Conservation (phyloP, 768 basidiomycete species). For the Trametes cingulata region DNA sequence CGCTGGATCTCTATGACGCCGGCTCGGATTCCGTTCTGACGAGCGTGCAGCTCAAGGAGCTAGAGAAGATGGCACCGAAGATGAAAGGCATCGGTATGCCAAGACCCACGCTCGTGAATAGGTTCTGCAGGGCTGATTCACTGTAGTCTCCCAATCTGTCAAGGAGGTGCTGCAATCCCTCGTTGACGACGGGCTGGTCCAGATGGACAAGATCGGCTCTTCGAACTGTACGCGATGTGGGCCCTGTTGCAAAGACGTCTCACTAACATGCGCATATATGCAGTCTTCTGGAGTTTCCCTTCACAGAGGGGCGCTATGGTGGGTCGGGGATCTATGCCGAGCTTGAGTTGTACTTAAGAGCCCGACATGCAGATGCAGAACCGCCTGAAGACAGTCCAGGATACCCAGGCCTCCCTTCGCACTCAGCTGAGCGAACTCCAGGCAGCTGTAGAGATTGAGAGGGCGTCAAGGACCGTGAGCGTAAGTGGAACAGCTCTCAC, state of each 20-base stretch:
- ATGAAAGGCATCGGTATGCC: conserved; percentile 84
- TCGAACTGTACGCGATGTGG: conserved; percentile 72
- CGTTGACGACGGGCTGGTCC: conserved; percentile 83
- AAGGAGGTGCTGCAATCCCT: conserved; percentile 90
- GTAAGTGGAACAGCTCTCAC: conserved; percentile 38
- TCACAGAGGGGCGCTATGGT: conserved; percentile 84
- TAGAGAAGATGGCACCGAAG: conserved; percentile 88
- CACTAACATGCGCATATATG: conserved; percentile 26
- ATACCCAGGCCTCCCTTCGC: conserved; percentile 43
- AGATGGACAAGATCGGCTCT: conserved; percentile 90
- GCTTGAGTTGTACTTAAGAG: too few relatives aligned
- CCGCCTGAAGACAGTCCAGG: conserved; percentile 51
- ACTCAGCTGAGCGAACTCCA: conserved; percentile 52
- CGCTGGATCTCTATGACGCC: neutral
- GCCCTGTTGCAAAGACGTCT: conserved; percentile 10
- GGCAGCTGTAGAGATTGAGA: conserved; percentile 51
- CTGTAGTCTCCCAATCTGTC: conserved; percentile 80
- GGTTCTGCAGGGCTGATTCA: too few relatives aligned
- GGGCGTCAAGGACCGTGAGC: conserved; percentile 54
- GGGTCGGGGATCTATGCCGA: neutral
- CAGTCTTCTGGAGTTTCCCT: conserved; percentile 96
- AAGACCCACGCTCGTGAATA: too few relatives aligned
- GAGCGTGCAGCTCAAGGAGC: conserved; percentile 70
- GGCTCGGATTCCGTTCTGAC: neutral
- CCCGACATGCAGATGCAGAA: conserved; percentile 51